Conservation (phyloP, 345 rosid genomes). For the Pistacia atlantica region DNA sequence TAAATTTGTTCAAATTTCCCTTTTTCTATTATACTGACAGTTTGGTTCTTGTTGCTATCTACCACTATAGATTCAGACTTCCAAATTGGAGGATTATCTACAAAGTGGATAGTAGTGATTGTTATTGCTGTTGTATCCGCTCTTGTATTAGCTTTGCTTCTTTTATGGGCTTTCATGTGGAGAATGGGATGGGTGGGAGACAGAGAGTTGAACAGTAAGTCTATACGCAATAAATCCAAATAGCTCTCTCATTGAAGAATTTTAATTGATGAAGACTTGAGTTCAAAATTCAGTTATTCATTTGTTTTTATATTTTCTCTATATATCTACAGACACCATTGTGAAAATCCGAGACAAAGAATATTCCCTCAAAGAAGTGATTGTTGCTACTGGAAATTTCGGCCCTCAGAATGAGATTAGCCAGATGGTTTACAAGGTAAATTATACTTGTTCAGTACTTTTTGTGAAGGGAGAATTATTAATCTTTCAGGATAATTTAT, state of each 20-base stretch:
- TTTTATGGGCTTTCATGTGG: slow-evolving; percentile 20
- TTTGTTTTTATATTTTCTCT: no score
- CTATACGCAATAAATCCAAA: no score
- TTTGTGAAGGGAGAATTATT: not conserved
- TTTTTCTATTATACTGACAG: not conserved
- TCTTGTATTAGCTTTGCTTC: not conserved
- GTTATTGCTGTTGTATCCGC: not conserved
- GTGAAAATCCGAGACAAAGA: no score
- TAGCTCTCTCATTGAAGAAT: no score
- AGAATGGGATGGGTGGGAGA: slow-evolving; percentile 23
- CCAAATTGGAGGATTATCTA: no score
- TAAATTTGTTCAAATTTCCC: not conserved
- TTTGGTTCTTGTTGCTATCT: no score
- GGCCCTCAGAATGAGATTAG: slow-evolving; percentile 15
- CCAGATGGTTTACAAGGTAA: slow-evolving; percentile 10
- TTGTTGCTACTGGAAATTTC: slow-evolving; percentile 28
- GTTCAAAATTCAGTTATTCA: no score
- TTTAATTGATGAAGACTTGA: no score
- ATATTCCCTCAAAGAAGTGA: not conserved
- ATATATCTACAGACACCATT: no score
- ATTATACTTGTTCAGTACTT: not conserved
- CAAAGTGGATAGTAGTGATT: no score
- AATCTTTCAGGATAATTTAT: not conserved
- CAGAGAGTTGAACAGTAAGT: not conserved
- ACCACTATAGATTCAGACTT: no score